Evolutionary conservation across 2,329 filamentous ascomycete species (phyloP).

Genomic region (Botrytis medusae): DNA sequence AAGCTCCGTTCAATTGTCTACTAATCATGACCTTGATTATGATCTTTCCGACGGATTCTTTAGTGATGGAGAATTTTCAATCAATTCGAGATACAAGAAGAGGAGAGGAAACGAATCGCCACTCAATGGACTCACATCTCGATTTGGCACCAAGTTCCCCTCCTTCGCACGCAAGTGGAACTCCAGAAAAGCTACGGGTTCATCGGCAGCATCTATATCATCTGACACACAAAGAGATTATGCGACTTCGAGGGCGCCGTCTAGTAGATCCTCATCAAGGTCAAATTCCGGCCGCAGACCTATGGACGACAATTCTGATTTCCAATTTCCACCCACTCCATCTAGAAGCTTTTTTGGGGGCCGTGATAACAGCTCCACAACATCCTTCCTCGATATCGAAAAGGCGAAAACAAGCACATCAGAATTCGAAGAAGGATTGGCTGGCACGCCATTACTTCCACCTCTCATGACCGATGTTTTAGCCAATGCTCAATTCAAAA

Average conservation of each 20-base stretch:
- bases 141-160: conserved; percentile 61
- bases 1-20: conserved; percentile 41
- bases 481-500: conserved; percentile 51
- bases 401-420: conserved; percentile 50
- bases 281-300: conserved; percentile 57
- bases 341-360: conserved; percentile 63
- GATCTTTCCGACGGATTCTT: conserved; percentile 62
- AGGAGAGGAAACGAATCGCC: conserved; percentile 59
- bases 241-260: conserved; percentile 58
- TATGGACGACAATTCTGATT: conserved; percentile 48
- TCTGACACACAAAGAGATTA: conserved; percentile 33
- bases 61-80: conserved; percentile 59
- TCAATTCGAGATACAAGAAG: conserved; percentile 54
- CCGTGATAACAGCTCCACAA: conserved; percentile 48
- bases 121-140: conserved; percentile 61
- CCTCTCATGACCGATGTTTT: conserved; percentile 65
- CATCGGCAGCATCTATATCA: conserved; percentile 27
- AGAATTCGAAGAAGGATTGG: conserved; percentile 60
- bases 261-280: conserved; percentile 76
- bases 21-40: conserved; percentile 58
- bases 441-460: conserved; percentile 81
- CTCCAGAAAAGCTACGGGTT: conserved; percentile 47
- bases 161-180: conserved; percentile 56
- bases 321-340: conserved; percentile 59
- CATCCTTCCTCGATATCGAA: conserved; percentile 51